phyloP scores from a whole-genome alignment of 768 basidiomycete species.

The Tricholoma sp. region DNA sequence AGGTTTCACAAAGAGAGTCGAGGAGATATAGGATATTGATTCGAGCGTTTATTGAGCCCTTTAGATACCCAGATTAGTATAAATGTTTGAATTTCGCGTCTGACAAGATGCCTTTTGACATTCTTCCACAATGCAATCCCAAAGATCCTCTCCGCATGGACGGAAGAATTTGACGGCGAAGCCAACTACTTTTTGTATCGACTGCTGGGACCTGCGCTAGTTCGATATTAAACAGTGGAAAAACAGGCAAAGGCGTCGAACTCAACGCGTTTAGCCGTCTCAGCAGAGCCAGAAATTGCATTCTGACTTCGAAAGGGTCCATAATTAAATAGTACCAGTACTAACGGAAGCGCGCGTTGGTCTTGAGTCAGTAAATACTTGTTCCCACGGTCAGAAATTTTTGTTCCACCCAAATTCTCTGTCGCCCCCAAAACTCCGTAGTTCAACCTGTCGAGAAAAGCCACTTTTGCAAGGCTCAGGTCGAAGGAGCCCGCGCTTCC shows the following conservation, averaged over 20 bases:
- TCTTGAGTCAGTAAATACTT: background rate
- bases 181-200: slow-evolving; percentile 82
- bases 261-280: slow-evolving; percentile 63
- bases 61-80: background rate
- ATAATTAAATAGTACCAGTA: slow-evolving; percentile 20
- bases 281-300: slow-evolving; percentile 65
- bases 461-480: slow-evolving; percentile 44
- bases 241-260: slow-evolving; percentile 2
- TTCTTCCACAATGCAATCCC: slow-evolving; percentile 92
- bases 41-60: slow-evolving; percentile 87
- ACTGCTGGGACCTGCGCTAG: slow-evolving; percentile 67
- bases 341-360: no score
- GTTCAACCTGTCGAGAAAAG: slow-evolving; percentile 32
- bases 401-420: background rate
- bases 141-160: slow-evolving; percentile 85
- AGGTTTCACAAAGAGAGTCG: slow-evolving; percentile 81
- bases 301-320: slow-evolving; percentile 71
- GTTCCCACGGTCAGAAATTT: slow-evolving; percentile 10
- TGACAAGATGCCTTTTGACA: slow-evolving; percentile 65
- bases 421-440: background rate
- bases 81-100: background rate
- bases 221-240: slow-evolving; percentile 16
- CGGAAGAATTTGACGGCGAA: slow-evolving; percentile 84
- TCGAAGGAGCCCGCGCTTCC: slow-evolving; percentile 36
- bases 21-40: slow-evolving; percentile 93